Base-by-base conservation (phyloP, 495 filamentous ascomycete species). In the Niebla homalea region DNA sequence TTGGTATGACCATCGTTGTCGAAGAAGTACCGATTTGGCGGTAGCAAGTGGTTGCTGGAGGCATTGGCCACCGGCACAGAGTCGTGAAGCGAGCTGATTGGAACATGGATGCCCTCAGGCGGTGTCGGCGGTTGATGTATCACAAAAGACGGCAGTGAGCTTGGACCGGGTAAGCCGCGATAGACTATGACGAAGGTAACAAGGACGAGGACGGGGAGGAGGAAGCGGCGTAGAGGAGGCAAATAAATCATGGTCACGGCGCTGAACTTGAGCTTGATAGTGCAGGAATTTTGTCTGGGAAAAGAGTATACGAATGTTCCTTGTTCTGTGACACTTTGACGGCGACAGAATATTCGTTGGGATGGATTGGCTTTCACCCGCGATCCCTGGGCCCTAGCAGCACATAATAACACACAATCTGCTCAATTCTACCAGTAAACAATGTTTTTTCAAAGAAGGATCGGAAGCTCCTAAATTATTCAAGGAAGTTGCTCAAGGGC, bases 201-300 rank as follows among this genome's bases (percentile, higher is more conserved):
- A 29, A 57, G 51, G 20, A 65, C 45, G 25, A 64, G 42, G 26
- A 54, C 55, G 12, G 62, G 63, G 0, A 64, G 44, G 36, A 65
- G 55, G 21, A 65, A 53, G 20, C 63, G 62, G 7, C 62, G 62
- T 25, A 64, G 49, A 12, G 63, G 60, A 5, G 63, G 62, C 20
- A 64, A 39, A 50, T 62, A 65, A 5, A 64, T 53, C 63, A 65
- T 64, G 20, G 29, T 32, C 29, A 12, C 14, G 7, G 11, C 36
- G 45, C 16, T 32, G 29, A 8, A 10, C 7, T 32, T 12, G 7
- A 32, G 29, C 29, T 32, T 8, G 5, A 5, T 10, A 12, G 3
- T 32, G 0, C 29, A 32, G 29, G 8, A 32, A 12, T 10, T 12
- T 10, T 7, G 6, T 5, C 14, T 32, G 7, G 2, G 8, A 32